Percentiles rank a stretch among this genome's conserved stretches.
Conservation (phyloP, 768 basidiomycete genomes). For the Botryobasidium botryosum region DNA sequence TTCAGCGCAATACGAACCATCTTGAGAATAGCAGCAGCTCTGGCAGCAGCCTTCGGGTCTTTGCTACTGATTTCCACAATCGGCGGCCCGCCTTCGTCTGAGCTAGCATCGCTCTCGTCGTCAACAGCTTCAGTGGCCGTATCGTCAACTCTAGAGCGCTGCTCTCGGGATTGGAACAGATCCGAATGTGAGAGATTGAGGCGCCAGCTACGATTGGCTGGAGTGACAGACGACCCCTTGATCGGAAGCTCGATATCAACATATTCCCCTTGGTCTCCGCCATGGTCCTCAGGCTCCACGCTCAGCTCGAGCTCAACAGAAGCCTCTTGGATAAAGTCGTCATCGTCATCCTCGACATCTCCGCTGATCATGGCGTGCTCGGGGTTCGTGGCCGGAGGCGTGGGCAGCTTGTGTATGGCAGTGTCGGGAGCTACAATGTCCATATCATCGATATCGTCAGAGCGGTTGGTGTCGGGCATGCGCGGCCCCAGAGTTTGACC, state of each 20-base stretch:
- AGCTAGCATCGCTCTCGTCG: constrained; percentile 2
- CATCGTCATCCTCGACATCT: no score
- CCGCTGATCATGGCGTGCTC: no score
- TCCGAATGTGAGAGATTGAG: no score
- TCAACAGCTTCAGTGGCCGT: not conserved
- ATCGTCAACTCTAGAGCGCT: no score
- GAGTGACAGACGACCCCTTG: not conserved
- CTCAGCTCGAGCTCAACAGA: not conserved
- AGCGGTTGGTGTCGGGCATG: no score
- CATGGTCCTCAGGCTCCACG: not conserved
- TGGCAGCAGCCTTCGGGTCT: constrained; percentile 72
- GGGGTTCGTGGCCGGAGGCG: not conserved
- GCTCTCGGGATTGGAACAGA: no score
- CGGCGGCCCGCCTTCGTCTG: constrained; percentile 20
- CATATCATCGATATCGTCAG: no score
- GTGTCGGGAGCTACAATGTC: no score
- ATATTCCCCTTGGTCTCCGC: not conserved
- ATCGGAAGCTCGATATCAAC: not conserved
- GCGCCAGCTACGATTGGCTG: no score
- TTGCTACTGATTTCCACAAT: constrained; percentile 72
- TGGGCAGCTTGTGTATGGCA: not conserved
- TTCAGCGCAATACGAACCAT: constrained; percentile 35
- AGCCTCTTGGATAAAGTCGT: no score
- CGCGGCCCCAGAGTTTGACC: no score
- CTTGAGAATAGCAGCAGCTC: constrained; percentile 86